Conservation (phyloP, 768 basidiomycete genomes). For the Phylloporus arenicola region DNA sequence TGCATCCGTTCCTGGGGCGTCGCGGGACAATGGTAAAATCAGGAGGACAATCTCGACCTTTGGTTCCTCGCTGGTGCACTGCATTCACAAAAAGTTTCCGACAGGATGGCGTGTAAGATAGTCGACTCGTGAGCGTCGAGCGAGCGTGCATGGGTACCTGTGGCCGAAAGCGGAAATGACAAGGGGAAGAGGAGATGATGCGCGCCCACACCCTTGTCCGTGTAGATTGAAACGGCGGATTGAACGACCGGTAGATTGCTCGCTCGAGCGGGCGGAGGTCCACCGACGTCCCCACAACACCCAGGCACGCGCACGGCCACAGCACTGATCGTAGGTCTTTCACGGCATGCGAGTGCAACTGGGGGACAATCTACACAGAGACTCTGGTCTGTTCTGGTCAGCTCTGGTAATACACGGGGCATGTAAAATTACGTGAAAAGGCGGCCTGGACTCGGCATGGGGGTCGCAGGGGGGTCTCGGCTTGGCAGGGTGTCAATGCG, state of each 20-base stretch:
- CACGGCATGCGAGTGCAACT: not conserved
- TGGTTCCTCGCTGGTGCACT: not conserved
- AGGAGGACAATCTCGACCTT: not conserved
- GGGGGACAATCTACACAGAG: too few relatives aligned
- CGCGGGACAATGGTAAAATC: not conserved
- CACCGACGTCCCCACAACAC: not conserved
- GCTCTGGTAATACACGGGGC: not conserved
- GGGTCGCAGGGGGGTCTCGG: constrained; percentile 21
- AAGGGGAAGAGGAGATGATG: not conserved
- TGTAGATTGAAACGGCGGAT: not conserved
- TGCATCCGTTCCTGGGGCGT: not conserved
- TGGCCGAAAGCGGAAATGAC: not conserved
- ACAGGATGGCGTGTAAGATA: not conserved
- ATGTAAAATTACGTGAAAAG: not conserved
- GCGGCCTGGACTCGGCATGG: constrained; percentile 8
- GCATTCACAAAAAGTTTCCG: not conserved
- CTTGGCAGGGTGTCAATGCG: constrained; percentile 12
- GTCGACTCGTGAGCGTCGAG: not conserved
- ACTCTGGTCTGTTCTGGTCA: too few relatives aligned
- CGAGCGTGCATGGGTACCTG: not conserved
- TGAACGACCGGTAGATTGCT: not conserved
- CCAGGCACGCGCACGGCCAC: not conserved
- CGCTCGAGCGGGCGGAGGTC: not conserved
- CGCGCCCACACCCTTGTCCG: not conserved
- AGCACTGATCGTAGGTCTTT: not conserved